Base-by-base conservation (phyloP, 345 rosid species). In the Euphorbia tirucalli region DNA sequence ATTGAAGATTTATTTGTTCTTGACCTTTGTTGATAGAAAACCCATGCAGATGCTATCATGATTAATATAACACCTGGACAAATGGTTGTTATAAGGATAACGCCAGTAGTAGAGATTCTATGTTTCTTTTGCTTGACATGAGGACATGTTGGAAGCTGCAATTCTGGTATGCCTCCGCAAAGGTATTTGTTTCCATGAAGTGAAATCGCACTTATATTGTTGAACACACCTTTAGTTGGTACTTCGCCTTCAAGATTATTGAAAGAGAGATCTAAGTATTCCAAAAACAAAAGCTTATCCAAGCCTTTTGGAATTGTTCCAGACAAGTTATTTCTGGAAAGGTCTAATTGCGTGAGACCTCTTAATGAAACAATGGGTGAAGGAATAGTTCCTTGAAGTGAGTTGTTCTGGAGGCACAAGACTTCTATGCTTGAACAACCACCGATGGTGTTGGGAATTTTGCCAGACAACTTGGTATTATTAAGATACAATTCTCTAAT, bases 161-260 rank as follows among this genome's bases (percentile, higher is more conserved):
- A 5, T n/a, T 44, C 44, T 11, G 71, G 55, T 13, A 48, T 21
- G 37, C 78, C 78, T 16, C 73, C 78, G 39, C 78, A 74, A 6
- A 74, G 73, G 7, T 59, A 37, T 0, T 9, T n/a, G 31, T 74
- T 74, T 39, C 73, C 68, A 5, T 32, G 2, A 21, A 62, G 4
- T 11, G 69, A 54, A n/a, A 69, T 1, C 11, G 24, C 31, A 44
- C 65, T 69, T 16, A 2, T 31, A 30, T 69, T 75, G 19, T 2
- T 54, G 8, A 75, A 75, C 3, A 75, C 65, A 27, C 78, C 61
- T 41, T 25, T 8, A 0, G 11, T 8, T 11, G 74, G 65, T 8
- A 75, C 55, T 37, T 69, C 74, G 28, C 78, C 79, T 19, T 63
- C 28, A 6, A 75, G 28, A 18, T 55, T 37, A 30, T 75, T 74